A percentile compares a stretch with the other conserved stretches of the same genome.
phyloP scores from a whole-genome alignment of 352 stramenopile species.

The Peronosclerospora sorghi region DNA sequence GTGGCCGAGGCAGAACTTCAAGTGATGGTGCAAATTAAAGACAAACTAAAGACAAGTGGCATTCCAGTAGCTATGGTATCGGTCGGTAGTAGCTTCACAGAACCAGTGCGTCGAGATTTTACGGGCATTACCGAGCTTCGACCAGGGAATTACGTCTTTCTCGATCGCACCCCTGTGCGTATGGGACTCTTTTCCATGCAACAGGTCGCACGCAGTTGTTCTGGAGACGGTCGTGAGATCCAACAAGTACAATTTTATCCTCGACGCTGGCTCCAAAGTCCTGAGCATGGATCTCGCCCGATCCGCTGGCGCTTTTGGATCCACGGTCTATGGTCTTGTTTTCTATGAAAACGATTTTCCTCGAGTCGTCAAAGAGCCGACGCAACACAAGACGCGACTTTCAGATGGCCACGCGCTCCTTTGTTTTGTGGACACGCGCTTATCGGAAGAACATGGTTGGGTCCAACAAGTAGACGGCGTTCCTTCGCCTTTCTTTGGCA shows the following conservation, averaged over 20 bases:
- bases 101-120: conserved; percentile 47
- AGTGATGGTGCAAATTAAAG: conserved; percentile 62
- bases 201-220: conserved; percentile 48
- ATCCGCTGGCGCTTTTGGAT: conserved; percentile 31
- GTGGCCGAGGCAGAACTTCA: conserved; percentile 46
- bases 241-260: conserved; percentile 66
- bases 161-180: conserved; percentile 58
- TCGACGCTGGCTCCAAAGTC: conserved; percentile 62
- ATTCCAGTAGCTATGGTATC: conserved; percentile 49
- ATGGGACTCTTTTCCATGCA: conserved; percentile 51
- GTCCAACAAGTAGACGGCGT: conserved; percentile 44
- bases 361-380: conserved; percentile 36
- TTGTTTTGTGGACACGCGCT: conserved; percentile 56
- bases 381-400: conserved; percentile 22
- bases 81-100: conserved; percentile 54
- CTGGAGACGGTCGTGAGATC: conserved; percentile 57
- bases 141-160: conserved; percentile 65
- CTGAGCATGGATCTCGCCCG: conserved; percentile 39
- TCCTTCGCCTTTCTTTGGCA: conserved; percentile 32
- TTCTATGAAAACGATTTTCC: conserved; percentile 66
- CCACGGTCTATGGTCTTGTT: conserved; percentile 44
- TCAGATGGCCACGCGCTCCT: conserved; percentile 26
- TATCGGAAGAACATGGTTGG: conserved; percentile 73
- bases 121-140: conserved; percentile 64
- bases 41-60: conserved; percentile 34